Evolutionary conservation across 2,329 filamentous ascomycete species (phyloP).

Genomic region (Fusarium anguioides): DNA sequence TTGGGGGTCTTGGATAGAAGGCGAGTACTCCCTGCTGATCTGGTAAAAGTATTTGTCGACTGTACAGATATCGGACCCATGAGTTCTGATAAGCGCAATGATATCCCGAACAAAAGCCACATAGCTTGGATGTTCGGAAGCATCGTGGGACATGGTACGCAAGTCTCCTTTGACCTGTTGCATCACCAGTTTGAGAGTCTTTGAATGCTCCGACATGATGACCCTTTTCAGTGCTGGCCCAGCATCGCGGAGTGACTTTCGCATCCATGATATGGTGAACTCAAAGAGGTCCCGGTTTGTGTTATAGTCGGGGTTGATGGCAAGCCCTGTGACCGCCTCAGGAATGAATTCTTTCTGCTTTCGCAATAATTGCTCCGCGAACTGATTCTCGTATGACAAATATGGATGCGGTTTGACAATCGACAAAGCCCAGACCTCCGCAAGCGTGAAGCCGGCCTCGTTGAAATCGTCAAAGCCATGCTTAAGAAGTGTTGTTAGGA

Average conservation of each 20-base stretch:
- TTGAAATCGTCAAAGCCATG: slow-evolving; percentile 59
- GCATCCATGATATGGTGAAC: slow-evolving; percentile 62
- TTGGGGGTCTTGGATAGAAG: slow-evolving; percentile 65
- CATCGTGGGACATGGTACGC: slow-evolving; percentile 49
- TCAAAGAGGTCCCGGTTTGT: slow-evolving; percentile 63
- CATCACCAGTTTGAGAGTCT: slow-evolving; percentile 61
- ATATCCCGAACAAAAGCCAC: slow-evolving; percentile 64
- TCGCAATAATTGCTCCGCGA: slow-evolving; percentile 59
- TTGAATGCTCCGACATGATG: slow-evolving; percentile 56
- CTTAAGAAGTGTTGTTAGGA: slow-evolving; percentile 62
- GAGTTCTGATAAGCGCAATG: slow-evolving; percentile 64
- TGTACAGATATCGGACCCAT: slow-evolving; percentile 64
- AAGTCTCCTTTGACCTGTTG: slow-evolving; percentile 65
- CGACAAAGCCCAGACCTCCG: slow-evolving; percentile 64
- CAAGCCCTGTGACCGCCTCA: slow-evolving; percentile 51
- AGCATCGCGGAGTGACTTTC: slow-evolving; percentile 57
- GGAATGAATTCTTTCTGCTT: slow-evolving; percentile 58
- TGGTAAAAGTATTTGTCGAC: slow-evolving; percentile 68
- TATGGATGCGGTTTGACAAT: slow-evolving; percentile 62
- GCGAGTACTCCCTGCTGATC: slow-evolving; percentile 66
- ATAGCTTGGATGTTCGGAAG: slow-evolving; percentile 58
- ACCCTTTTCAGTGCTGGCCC: slow-evolving; percentile 50
- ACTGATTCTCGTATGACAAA: slow-evolving; percentile 60
- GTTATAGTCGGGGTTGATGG: slow-evolving; percentile 58
- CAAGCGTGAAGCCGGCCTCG: slow-evolving; percentile 57